Base-by-base conservation (phyloP, 495 filamentous ascomycete genomes). In the Oleoguttula mirabilis region DNA sequence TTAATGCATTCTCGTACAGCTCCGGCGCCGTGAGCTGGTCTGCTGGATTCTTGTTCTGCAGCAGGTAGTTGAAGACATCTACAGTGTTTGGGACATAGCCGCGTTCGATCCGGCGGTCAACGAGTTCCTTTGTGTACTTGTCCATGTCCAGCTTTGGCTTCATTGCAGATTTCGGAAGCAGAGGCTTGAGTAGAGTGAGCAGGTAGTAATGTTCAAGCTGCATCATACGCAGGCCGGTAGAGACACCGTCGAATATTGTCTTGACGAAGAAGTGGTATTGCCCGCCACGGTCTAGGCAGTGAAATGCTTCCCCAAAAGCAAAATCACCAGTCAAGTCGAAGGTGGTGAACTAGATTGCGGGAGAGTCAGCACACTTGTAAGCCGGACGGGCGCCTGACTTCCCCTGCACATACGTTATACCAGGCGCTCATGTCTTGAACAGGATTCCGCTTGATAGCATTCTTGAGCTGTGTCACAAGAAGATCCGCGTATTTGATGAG, bases 301-400 rank as follows among this genome's bases (percentile, higher is more conserved):
- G 39, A 32, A 58, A 58, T 1, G 49, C 39, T 21, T 55, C 43
- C 1, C 43, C 46, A 40, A 60, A 58, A 7, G 51, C 21, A 16
- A 59, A 51, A n/a, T 56, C 54, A 2, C 52, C 52, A 33, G 54
- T 50, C 21, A 58, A 25, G 41, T 58, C 55, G 37, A 56, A 58
- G 7, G 55, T 55, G 24, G 25, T 28, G 25, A 7, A 28, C n/a
- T n/a, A n/a, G n/a, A n/a, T n/a, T n/a, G n/a, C n/a, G n/a, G n/a
- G n/a, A n/a, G n/a, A n/a, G n/a, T n/a, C n/a, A n/a, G n/a, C n/a
- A n/a, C n/a, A n/a, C n/a, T n/a, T n/a, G n/a, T n/a, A n/a, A n/a
- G n/a, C n/a, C n/a, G n/a, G n/a, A n/a, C n/a, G n/a, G n/a, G n/a
- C n/a, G n/a, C n/a, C n/a, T n/a, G n/a, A n/a, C n/a, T n/a, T n/a